Percentiles rank a stretch among this genome's conserved stretches.
phyloP scores from a whole-genome alignment of 2,329 filamentous ascomycete genomes.

The Beauveria sp. region DNA sequence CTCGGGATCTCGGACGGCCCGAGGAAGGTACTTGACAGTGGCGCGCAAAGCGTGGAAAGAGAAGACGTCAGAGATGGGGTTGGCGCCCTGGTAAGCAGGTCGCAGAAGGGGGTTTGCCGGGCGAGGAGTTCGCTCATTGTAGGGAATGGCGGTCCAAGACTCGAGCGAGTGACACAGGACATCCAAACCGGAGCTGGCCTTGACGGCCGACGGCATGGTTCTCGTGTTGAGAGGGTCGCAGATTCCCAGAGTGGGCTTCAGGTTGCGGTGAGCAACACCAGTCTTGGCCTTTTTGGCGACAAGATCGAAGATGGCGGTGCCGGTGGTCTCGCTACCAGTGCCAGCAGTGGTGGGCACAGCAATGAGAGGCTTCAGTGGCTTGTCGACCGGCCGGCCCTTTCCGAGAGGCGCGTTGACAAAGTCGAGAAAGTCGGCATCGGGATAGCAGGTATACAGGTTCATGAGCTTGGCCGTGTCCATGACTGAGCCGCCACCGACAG shows the following conservation, averaged over 20 bases:
- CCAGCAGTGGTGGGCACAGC: slow-evolving; percentile 79
- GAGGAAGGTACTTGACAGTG: slow-evolving; percentile 87
- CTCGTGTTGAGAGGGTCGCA: slow-evolving; percentile 80
- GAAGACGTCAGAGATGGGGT: slow-evolving; percentile 97
- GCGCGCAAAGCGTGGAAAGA: slow-evolving; percentile 74
- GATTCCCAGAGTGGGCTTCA: slow-evolving; percentile 92
- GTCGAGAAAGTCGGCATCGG: slow-evolving; percentile 89
- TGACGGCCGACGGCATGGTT: slow-evolving; percentile 92
- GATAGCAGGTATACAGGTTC: slow-evolving; percentile 90
- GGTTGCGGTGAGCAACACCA: slow-evolving; percentile 86
- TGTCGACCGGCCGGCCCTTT: slow-evolving; percentile 69
- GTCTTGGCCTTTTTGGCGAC: slow-evolving; percentile 88
- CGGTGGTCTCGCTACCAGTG: slow-evolving; percentile 89
- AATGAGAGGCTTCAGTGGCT: slow-evolving; percentile 65
- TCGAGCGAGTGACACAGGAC: slow-evolving; percentile 94
- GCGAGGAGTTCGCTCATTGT: slow-evolving; percentile 73
- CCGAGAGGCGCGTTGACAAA: slow-evolving; percentile 96
- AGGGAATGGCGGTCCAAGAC: slow-evolving; percentile 96
- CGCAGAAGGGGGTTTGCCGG: slow-evolving; percentile 84
- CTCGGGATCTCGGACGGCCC: slow-evolving; percentile 78
- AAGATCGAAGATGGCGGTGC: slow-evolving; percentile 95
- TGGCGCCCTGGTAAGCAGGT: slow-evolving; percentile 93
- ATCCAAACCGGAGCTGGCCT: slow-evolving; percentile 85
- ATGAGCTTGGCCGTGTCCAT: slow-evolving; percentile 98
- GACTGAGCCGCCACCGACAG: slow-evolving; percentile 82